Percentiles rank a stretch among this genome's conserved stretches.
These are phyloP conservation scores for Cyclanthera cordifolia DNA, from an alignment of 306 rosid species.

Conservation along the genomic window DNA sequence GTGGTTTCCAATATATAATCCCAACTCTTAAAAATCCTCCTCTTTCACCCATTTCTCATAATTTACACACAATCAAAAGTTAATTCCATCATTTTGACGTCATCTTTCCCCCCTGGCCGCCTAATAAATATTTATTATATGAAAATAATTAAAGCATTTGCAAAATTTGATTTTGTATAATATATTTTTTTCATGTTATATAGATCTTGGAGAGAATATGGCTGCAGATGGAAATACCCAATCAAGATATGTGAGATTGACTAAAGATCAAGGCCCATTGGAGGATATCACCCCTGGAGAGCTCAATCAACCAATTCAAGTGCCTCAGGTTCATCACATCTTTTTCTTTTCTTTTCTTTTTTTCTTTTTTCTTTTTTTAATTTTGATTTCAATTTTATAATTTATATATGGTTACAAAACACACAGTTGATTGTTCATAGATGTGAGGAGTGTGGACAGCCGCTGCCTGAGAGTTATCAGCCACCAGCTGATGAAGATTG, in stretches of 20 bases:
- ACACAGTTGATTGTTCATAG: conserved; percentile 50
- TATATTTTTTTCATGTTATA: too few relatives aligned
- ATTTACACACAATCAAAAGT: not conserved
- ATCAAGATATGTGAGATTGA: conserved; percentile 77
- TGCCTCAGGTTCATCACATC: conserved; percentile 97
- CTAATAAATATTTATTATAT: not conserved
- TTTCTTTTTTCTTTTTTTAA: too few relatives aligned
- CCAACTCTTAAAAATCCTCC: not conserved
- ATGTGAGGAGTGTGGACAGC: conserved; percentile 88
- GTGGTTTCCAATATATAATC: not conserved
- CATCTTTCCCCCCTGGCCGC: not conserved
- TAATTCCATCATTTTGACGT: not conserved
- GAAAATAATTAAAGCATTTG: not conserved
- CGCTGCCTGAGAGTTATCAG: conserved; percentile 83
- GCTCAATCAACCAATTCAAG: conserved; percentile 86
- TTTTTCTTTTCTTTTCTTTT: too few relatives aligned
- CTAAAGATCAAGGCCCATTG: conserved; percentile 54
- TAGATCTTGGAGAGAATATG: conserved; percentile 29
- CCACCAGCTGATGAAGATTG: conserved; percentile 92
- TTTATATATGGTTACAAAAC: too few relatives aligned
- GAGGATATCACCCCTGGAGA: conserved; percentile 87
- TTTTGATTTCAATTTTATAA: too few relatives aligned
- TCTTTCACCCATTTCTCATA: not conserved
- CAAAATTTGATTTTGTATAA: not conserved
- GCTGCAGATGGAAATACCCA: conserved; percentile 46